Conservation (phyloP, 2,329 filamentous ascomycete species). For the Aspergillus sp. region DNA sequence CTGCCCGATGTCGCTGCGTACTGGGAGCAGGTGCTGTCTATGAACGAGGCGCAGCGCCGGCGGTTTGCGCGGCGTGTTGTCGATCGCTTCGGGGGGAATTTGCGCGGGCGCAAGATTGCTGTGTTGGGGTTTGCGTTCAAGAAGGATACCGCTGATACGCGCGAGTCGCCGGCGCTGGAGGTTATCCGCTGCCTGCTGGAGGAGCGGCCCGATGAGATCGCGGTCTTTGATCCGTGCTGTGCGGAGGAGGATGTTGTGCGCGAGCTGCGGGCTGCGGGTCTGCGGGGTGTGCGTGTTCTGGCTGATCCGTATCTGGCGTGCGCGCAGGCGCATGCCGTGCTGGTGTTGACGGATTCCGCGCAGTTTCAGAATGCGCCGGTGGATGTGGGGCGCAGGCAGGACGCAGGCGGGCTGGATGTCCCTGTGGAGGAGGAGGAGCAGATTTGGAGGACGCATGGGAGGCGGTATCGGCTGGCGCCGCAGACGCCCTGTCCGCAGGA, state of each 20-base stretch:
- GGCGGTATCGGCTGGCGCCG: slow-evolving; percentile 19
- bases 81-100: slow-evolving; percentile 65
- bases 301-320: slow-evolving; percentile 47
- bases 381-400: not conserved
- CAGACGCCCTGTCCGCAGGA: slow-evolving; percentile 25
- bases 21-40: slow-evolving; percentile 70
- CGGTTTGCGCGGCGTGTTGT: slow-evolving; percentile 68
- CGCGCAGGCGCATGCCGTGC: slow-evolving; percentile 45
- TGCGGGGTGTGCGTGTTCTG: slow-evolving; percentile 37
- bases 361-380: slow-evolving; percentile 43
- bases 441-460: slow-evolving; percentile 20
- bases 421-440: slow-evolving; percentile 20
- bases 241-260: slow-evolving; percentile 37
- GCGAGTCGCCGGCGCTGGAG: slow-evolving; percentile 68
- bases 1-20: slow-evolving; percentile 71
- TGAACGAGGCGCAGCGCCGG: slow-evolving; percentile 73
- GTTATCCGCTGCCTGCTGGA: slow-evolving; percentile 65
- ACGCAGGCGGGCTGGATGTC: too few relatives aligned
- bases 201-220: slow-evolving; percentile 63
- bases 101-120: slow-evolving; percentile 68
- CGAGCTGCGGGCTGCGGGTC: slow-evolving; percentile 30
- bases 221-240: slow-evolving; percentile 65
- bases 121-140: slow-evolving; percentile 78
- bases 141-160: slow-evolving; percentile 73
- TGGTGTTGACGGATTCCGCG: slow-evolving; percentile 55